Base-by-base conservation (phyloP, 2,329 filamentous ascomycete species). In the Sporothrix protearum region DNA sequence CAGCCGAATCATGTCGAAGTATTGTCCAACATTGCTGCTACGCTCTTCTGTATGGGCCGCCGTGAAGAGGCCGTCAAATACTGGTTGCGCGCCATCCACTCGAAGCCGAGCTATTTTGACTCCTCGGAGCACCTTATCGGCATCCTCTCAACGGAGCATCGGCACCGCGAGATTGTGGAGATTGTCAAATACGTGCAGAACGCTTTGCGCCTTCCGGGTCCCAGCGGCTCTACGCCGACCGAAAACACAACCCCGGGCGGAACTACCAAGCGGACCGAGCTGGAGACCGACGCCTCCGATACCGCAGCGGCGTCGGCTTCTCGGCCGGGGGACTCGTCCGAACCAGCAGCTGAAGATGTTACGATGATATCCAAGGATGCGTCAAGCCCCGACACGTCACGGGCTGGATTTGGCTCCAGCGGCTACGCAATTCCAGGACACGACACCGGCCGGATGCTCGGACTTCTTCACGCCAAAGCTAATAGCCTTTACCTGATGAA, bases 381-480 rank as follows among this genome's bases (percentile, higher is more conserved):
- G 5, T 25, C 72, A 1, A 68, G 67, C 1, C 9, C 36, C 4
- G n/a, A 73, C n/a, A 73, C 59, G 59, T 72, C 76, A n/a, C 77
- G 81, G 28, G 78, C 80, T 28, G 84, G 91, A 0, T 94, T 91
- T 78, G 91, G 89, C 0, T 91, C 90, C 3, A 96, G 92, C 79
- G 94, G 94, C 19, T 98, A 97, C 79, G 87, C 89, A 16, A 90
- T 99, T 57, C 87, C 94, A 5, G 94, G 91, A 1, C 89, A 87
- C 57, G 96, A 99, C 76, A 98, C 97, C 78, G 96, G 95, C 9
- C 89, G 96, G 73, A 93, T 99, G 77, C 86, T 99, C 59, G 92
- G 94, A n/a, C 85, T 99, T 19, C 89, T 98, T 53, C 96, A 99
- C 81, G 94, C 95, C 25, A 99, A 98, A 80, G 96, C 95, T n/a